Evolutionary conservation across 2,329 filamentous ascomycete genomes (phyloP).

Genomic region (Mycocentrospora acerina): DNA sequence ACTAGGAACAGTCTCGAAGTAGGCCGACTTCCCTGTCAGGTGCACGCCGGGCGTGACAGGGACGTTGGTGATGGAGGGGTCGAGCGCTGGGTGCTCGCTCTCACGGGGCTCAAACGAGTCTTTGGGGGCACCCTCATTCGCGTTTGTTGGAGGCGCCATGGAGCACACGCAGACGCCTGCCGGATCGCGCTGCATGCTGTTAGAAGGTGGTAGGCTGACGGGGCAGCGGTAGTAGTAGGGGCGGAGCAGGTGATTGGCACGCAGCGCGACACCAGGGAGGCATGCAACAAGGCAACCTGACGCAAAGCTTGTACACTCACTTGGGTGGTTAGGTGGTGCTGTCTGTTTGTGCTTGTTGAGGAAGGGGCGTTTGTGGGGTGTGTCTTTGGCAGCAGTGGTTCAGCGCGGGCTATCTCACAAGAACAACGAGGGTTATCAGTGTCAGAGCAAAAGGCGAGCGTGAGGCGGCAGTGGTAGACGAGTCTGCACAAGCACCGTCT

Average conservation of each 20-base stretch:
- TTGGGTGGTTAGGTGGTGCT: constrained; percentile 2
- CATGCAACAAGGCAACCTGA: background rate
- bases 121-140: constrained; percentile 12
- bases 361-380: constrained; percentile 8
- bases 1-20: constrained; percentile 34
- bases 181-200: constrained; percentile 25
- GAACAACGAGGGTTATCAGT: too few species aligned
- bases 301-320: constrained; percentile 6
- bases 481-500: constrained; percentile 7
- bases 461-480: background rate
- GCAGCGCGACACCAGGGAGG: constrained; percentile 3
- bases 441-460: too few species aligned
- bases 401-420: too few species aligned
- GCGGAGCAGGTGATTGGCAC: constrained; percentile 6
- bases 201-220: constrained; percentile 13
- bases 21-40: constrained; percentile 39
- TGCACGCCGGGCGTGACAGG: constrained; percentile 48
- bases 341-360: constrained; percentile 4
- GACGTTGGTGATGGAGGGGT: constrained; percentile 40
- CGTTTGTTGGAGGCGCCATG: constrained; percentile 30
- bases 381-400: background rate
- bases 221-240: constrained; percentile 5
- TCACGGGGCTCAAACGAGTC: constrained; percentile 27
- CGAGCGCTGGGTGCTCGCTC: constrained; percentile 43
- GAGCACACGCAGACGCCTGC: constrained; percentile 10